Conservation (phyloP, 2,329 filamentous ascomycete genomes). For the Neoscytalidium dimidiatum region DNA sequence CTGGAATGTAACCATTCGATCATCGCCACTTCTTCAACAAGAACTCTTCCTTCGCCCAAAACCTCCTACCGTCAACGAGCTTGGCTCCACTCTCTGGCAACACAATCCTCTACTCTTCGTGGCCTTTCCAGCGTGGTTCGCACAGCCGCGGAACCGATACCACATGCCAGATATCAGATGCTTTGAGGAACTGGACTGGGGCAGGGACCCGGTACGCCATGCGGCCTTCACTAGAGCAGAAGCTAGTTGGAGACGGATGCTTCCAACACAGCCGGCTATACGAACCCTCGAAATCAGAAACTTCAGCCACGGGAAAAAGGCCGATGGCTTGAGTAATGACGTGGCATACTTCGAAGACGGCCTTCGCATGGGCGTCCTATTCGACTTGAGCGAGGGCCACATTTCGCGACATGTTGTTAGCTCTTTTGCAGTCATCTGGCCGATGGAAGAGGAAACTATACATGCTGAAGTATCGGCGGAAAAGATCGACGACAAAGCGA, state of each 20-base stretch:
- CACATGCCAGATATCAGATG: conserved; percentile 8
- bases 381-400: conserved; percentile 5
- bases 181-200: conserved; percentile 16
- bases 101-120: conserved; percentile 20
- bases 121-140: conserved; percentile 24
- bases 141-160: conserved; percentile 28
- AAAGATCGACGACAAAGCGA: not conserved
- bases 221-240: conserved; percentile 29
- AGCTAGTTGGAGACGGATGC: conserved; percentile 38
- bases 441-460: not conserved
- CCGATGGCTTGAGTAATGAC: conserved; percentile 8
- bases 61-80: not conserved
- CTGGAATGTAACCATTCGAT: conserved; percentile 30
- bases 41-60: conserved; percentile 38
- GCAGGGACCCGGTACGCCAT: conserved; percentile 20
- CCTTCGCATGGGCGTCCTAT: not conserved
- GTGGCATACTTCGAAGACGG: not conserved
- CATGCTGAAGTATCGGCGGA: not conserved
- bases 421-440: conserved; percentile 8
- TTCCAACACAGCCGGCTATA: conserved; percentile 31
- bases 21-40: conserved; percentile 31
- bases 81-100: conserved; percentile 24
- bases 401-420: not conserved
- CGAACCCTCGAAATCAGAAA: conserved; percentile 2
- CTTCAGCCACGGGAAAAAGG: conserved; percentile 11